These are phyloP conservation scores for Macrophomina phaseolina DNA, from an alignment of 2,329 filamentous ascomycete species.

Conservation along the genomic window DNA sequence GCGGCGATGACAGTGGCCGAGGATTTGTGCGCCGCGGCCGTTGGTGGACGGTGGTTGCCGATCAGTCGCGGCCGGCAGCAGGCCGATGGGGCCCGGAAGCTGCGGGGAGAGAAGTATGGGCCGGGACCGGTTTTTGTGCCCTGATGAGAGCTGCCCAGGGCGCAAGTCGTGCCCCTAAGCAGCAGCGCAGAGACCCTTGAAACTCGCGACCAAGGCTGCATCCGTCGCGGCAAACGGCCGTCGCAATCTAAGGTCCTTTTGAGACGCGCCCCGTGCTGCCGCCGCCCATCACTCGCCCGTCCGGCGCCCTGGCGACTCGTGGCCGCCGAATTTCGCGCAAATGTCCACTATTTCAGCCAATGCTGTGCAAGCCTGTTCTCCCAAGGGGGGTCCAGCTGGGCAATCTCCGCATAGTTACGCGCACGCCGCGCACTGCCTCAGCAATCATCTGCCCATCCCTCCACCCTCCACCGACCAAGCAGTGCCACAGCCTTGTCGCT, in stretches of 20 bases:
- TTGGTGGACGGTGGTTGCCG: not conserved
- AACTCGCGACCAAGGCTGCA: conserved; percentile 9
- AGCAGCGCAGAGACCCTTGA: conserved; percentile 16
- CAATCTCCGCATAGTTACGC: conserved; percentile 21
- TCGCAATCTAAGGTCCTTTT: conserved; percentile 16
- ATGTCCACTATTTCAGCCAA: not conserved
- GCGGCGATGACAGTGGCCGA: not conserved
- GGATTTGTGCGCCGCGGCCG: not conserved
- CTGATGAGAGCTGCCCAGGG: not conserved
- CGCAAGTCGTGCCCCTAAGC: not conserved
- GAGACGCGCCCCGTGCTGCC: conserved; percentile 14
- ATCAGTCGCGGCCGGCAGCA: not conserved
- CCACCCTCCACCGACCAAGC: not conserved
- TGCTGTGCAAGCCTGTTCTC: not conserved
- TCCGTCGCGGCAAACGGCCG: conserved; percentile 10
- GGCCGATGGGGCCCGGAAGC: not conserved
- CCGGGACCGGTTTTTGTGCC: not conserved
- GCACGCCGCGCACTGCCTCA: conserved; percentile 24
- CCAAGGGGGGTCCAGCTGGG: conserved; percentile 1
- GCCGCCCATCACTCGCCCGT: not conserved
- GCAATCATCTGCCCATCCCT: conserved; percentile 20
- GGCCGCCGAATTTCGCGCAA: conserved; percentile 17
- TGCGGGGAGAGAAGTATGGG: not conserved
- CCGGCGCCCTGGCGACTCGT: conserved; percentile 2
- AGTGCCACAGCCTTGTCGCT: conserved; percentile 11